These are phyloP conservation scores for Grigorovia humatica DNA, from an alignment of 805 yeast genomes.

Conservation along the genomic window DNA sequence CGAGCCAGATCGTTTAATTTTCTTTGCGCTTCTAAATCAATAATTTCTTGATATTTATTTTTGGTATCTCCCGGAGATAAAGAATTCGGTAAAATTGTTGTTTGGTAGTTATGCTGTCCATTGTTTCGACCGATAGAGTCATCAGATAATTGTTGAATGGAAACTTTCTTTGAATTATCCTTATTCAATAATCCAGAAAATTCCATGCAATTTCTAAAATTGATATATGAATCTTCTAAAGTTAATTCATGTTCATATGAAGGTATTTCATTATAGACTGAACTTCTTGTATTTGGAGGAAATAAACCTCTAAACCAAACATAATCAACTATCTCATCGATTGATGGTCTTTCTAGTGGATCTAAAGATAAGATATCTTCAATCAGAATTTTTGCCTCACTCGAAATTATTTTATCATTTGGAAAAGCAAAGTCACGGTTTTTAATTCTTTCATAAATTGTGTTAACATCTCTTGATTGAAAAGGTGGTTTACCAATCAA, in stretches of 20 bases:
- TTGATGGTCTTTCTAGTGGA: slow-evolving; percentile 71
- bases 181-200: slow-evolving; percentile 41
- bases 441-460: slow-evolving; percentile 87
- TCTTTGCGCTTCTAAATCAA: slow-evolving; percentile 28
- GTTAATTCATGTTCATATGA: slow-evolving; percentile 52
- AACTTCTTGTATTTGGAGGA: slow-evolving; percentile 56
- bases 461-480: slow-evolving; percentile 88
- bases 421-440: slow-evolving; percentile 75
- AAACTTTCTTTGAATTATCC: slow-evolving; percentile 1
- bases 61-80: slow-evolving; percentile 89
- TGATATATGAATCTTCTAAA: slow-evolving; percentile 50
- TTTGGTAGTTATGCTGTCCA: slow-evolving; percentile 25
- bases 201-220: slow-evolving; percentile 56
- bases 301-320: slow-evolving; percentile 83
- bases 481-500: slow-evolving; percentile 94
- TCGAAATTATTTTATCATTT: slow-evolving; percentile 48
- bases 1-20: slow-evolving; percentile 28
- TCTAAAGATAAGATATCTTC: slow-evolving; percentile 62
- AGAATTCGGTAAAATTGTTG: slow-evolving; percentile 69
- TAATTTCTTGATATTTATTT: slow-evolving; percentile 71
- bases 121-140: slow-evolving; percentile 26
- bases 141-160: slow-evolving; percentile 3
- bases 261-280: slow-evolving; percentile 38
- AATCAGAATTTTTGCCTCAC: slow-evolving; percentile 65
- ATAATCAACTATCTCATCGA: slow-evolving; percentile 69